Evolutionary conservation across 345 rosid species (phyloP), one percentile per base, ranked within the genome.

Genomic region (Acer negundo): DNA sequence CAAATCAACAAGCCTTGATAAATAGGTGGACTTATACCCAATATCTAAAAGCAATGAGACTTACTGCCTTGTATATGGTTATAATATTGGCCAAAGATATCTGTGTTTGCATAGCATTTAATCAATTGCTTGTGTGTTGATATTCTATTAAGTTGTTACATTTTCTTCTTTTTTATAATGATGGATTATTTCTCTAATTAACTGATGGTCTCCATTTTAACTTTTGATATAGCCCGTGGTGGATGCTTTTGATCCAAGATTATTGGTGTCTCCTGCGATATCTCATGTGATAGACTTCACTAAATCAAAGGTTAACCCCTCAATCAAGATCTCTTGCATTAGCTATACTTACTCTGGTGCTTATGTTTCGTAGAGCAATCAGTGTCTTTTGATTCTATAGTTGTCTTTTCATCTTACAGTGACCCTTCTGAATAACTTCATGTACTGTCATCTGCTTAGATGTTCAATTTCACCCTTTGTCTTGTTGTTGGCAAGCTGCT

Each of bases 171-270:
- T 38, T 78, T 58, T 13, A 49, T 53, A 44, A 47, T 56, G 16
- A 28, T 51, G n/a, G 26, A 23, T 73, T 63, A 28, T 16, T 68
- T 69, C 56, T 64, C 67, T 70, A 38, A 62, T 67, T 74, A 67
- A 72, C 75, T 83, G 42, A 80, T 46, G 61, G 71, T n/a, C 28
- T 70, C 53, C 75, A 31, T 47, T 56, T 77, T 82, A 28, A 42
- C 28, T 78, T 49, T 80, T 74, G 42, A 19, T 75, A 58, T 86
- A 96, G 99, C 99, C 99, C 56, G 99, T 96, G 76, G 98, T 96
- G 74, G 99, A 96, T 91, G 97, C 99, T 62, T 96, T 94, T 85
- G 99, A 96, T 88, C 98, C 98, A 53, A 96, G 99, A 80, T 77
- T 96, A 77, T 84, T 96, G 87, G 99, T 94, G 79, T 92, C 97